These are phyloP conservation scores for Amanita pallidorosea DNA, from an alignment of 768 basidiomycete genomes.

Conservation along the genomic window DNA sequence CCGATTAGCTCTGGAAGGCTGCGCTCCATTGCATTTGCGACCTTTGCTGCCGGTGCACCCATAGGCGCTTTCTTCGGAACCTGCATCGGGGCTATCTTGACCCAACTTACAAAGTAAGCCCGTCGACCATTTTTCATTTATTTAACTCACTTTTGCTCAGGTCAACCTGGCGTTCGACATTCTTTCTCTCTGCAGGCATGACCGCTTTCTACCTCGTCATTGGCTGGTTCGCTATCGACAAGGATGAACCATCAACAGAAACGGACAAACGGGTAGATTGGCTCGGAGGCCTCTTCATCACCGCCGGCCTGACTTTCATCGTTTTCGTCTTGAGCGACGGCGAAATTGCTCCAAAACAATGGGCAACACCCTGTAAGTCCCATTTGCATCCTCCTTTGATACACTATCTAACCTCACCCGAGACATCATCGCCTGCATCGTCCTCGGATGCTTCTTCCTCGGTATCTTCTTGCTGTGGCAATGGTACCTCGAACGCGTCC, in stretches of 20 bases:
- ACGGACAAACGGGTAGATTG: conserved; percentile 54
- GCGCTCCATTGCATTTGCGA: conserved; percentile 71
- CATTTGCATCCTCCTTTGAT: conserved; percentile 11
- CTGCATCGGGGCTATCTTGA: conserved; percentile 62
- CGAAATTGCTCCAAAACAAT: conserved; percentile 43
- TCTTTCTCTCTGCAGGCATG: conserved; percentile 50
- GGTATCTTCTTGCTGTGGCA: conserved; percentile 59
- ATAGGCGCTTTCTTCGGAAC: conserved; percentile 67
- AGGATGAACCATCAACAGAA: conserved; percentile 36
- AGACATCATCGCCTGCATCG: conserved; percentile 65
- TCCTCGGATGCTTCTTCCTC: conserved; percentile 49
- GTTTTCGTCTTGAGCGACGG: conserved; percentile 68
- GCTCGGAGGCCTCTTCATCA: conserved; percentile 59
- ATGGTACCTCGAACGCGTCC: conserved; percentile 38
- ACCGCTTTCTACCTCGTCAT: conserved; percentile 39
- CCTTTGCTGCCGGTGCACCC: conserved; percentile 79
- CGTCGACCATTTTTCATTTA: neutral
- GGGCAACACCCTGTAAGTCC: conserved; percentile 35
- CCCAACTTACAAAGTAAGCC: conserved; percentile 35
- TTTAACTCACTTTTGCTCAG: neutral
- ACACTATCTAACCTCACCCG: neutral
- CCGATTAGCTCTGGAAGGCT: conserved; percentile 39
- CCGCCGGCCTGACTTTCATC: conserved; percentile 56
- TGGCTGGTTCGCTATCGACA: conserved; percentile 50
- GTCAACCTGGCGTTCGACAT: conserved; percentile 31